Evolutionary conservation across 805 yeast species (phyloP).

Genomic region (Tetrapisispora fleetii): DNA sequence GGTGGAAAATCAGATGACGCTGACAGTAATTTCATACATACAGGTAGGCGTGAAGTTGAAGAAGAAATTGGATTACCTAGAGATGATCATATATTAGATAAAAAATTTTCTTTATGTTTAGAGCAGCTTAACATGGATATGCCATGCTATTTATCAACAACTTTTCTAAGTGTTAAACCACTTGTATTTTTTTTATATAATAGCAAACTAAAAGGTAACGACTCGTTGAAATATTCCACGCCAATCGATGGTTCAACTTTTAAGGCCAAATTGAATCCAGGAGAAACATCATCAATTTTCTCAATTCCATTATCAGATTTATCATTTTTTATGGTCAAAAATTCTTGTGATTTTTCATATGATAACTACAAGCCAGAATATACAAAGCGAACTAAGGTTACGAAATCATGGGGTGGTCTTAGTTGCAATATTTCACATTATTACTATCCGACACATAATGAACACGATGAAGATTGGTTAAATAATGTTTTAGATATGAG

Average conservation of each 20-base stretch:
- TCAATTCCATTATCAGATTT: constrained; percentile 62
- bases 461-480: constrained; percentile 53
- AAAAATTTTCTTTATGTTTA: constrained; percentile 44
- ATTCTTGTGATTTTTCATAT: background rate
- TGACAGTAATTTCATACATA: constrained; percentile 56
- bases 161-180: constrained; percentile 77
- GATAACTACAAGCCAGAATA: constrained; percentile 24
- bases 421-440: constrained; percentile 57
- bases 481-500: constrained; percentile 50
- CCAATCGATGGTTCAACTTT: constrained; percentile 27
- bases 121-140: constrained; percentile 47
- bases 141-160: constrained; percentile 76
- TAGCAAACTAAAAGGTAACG: constrained; percentile 3
- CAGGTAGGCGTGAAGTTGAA: constrained; percentile 71
- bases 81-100: constrained; percentile 35
- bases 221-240: constrained; percentile 10
- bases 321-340: constrained; percentile 17
- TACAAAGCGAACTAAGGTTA: constrained; percentile 22
- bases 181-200: constrained; percentile 53
- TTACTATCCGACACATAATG: constrained; percentile 46
- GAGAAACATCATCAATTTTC: constrained; percentile 63
- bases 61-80: constrained; percentile 77
- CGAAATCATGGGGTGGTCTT: constrained; percentile 60
- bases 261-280: constrained; percentile 53
- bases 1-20: constrained; percentile 83